Conservation (phyloP, 768 basidiomycete genomes). For the Termitomyces sp. region DNA sequence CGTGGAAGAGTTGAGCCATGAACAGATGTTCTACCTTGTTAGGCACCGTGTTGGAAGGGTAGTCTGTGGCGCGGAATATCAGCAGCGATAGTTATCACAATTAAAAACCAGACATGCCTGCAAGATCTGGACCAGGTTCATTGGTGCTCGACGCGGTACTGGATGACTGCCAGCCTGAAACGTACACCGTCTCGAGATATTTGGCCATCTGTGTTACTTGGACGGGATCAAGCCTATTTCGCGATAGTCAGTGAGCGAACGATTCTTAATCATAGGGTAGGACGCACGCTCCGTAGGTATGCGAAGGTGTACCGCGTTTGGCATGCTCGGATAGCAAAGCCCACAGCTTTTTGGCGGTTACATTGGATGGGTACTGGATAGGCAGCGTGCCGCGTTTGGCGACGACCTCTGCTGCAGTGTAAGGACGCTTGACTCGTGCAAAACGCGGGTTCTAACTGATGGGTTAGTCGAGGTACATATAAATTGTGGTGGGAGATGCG, state of each 20-base stretch:
- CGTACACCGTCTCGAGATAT: conserved; percentile 97
- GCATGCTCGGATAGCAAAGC: conserved; percentile 71
- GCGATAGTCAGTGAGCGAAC: neutral
- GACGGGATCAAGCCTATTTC: conserved; percentile 84
- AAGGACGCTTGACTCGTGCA: conserved; percentile 82
- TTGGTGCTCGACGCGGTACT: conserved; percentile 92
- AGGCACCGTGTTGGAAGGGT: conserved; percentile 98
- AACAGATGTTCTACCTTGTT: conserved; percentile 99
- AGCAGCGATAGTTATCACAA: neutral
- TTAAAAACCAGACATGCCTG: conserved; percentile 48
- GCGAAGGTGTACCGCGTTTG: conserved; percentile 74
- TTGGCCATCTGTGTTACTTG: conserved; percentile 99
- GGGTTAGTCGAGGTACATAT: conserved; percentile 7
- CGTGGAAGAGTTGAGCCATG: conserved; percentile 98
- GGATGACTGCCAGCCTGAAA: conserved; percentile 94
- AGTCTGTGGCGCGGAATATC: conserved; percentile 50
- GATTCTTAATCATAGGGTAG: neutral
- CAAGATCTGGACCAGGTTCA: conserved; percentile 98
- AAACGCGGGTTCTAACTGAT: conserved; percentile 75
- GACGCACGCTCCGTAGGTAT: conserved; percentile 98
- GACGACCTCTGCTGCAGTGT: conserved; percentile 91
- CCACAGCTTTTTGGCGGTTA: conserved; percentile 87
- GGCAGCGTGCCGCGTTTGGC: conserved; percentile 87
- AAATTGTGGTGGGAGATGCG: neutral
- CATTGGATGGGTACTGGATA: conserved; percentile 82